Percentiles rank a stretch among this genome's conserved stretches.
Evolutionary conservation across 1,284 basidiomycete species (phyloP).

Genomic region (Ustilago xerochloae): DNA sequence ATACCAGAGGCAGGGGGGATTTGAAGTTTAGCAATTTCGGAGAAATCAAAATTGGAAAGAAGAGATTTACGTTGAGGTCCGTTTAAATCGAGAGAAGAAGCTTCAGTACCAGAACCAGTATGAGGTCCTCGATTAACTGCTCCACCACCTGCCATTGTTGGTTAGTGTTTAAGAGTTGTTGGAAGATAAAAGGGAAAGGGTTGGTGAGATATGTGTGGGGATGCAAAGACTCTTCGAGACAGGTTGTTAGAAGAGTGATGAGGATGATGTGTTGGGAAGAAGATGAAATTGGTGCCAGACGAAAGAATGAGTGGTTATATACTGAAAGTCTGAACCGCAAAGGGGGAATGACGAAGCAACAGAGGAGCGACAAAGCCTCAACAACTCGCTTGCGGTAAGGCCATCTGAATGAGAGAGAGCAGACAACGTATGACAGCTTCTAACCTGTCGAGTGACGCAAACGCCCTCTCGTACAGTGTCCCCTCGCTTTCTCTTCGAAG

Average conservation of each 20-base stretch:
- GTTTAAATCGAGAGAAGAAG: slow-evolving; percentile 16
- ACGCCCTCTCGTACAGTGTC: not conserved
- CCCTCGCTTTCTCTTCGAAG: not conserved
- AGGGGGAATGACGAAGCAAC: no score
- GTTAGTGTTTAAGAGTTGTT: not conserved
- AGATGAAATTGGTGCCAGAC: no score
- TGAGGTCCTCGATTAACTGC: slow-evolving; percentile 33
- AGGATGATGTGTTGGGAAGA: not conserved
- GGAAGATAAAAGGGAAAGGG: not conserved
- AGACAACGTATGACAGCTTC: no score
- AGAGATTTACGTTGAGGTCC: slow-evolving; percentile 28
- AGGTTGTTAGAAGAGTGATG: no score
- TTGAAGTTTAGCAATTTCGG: slow-evolving; percentile 29
- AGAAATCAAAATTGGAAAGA: slow-evolving; percentile 32
- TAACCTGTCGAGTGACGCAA: slow-evolving; percentile 6
- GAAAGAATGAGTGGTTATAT: no score
- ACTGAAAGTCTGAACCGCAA: no score
- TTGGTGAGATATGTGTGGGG: not conserved
- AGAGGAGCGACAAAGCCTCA: no score
- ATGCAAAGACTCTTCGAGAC: not conserved
- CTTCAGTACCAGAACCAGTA: slow-evolving; percentile 41
- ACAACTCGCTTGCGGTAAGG: no score
- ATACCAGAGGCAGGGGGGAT: slow-evolving; percentile 37
- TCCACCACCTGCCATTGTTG: slow-evolving; percentile 40
- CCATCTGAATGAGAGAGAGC: no score